Evolutionary conservation across 768 basidiomycete genomes (phyloP), one percentile per base, ranked within the genome.

Genomic region (Kwoniella botswanensis): DNA sequence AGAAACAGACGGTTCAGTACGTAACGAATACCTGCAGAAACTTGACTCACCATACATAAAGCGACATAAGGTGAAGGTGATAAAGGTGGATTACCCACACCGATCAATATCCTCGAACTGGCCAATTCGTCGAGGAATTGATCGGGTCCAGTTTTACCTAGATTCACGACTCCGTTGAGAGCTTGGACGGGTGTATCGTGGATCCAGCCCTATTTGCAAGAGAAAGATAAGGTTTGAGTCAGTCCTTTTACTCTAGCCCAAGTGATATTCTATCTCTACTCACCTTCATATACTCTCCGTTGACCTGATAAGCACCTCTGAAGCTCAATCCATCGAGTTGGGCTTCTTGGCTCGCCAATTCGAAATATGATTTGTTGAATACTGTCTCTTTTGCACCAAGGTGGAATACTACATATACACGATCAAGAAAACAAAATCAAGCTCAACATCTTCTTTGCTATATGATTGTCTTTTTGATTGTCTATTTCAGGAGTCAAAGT

Each of bases 261-360:
- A 35, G 35, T 35, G 35, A 35, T 35, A 35, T 4, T 4, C 7
- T 35, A 35, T 35, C 24, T 21, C 0, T 6, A 44, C 59, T 43
- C 42, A 61, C 59, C 42, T 61, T 61, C 59, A 61, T 61, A 61
- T 61, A 61, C 43, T 61, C 59, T 5, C 59, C 59, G 22, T 61
- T 61, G 2, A 61, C 59, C 41, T 61, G 59, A 61, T 61, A 61
- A 22, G 59, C 59, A 44, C 59, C 59, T 61, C 42, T 61, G 12
- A 61, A 61, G 6, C 7, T 21, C 42, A 61, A 12, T 17, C 41
- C 59, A 15, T 61, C 59, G 4, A 61, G 41, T 43, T 35, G 35
- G 15, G 35, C 3, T 22, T 61, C 59, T 61, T 44, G 3, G 4
- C 13, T 9, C 18, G 59, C 59, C 41, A 61, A 43, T 43, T 61